Evolutionary conservation across 768 basidiomycete genomes (phyloP).

Genomic region (Amanita subjunquillea): DNA sequence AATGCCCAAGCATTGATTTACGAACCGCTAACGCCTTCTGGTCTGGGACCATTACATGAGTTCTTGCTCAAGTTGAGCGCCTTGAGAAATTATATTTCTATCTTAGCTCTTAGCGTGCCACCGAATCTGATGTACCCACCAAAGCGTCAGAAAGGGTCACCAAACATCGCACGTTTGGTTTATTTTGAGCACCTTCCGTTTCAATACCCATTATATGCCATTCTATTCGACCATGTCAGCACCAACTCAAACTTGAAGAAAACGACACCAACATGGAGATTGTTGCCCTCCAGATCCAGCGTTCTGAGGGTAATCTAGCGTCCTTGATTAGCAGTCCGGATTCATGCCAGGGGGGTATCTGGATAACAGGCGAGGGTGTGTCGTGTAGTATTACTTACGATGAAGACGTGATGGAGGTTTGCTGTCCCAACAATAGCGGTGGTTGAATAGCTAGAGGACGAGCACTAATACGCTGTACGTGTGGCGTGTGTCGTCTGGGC

Average conservation of each 20-base stretch:
- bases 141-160: constrained; percentile 81
- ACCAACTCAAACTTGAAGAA: not conserved
- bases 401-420: constrained; percentile 55
- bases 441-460: constrained; percentile 26
- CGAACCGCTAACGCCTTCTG: constrained; percentile 68
- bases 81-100: constrained; percentile 97
- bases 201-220: constrained; percentile 88
- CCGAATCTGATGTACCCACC: constrained; percentile 31
- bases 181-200: constrained; percentile 97
- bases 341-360: constrained; percentile 20
- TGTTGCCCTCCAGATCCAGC: constrained; percentile 87
- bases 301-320: constrained; percentile 77
- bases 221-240: constrained; percentile 23
- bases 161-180: constrained; percentile 75
- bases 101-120: not conserved
- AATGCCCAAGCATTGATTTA: not conserved
- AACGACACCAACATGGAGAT: constrained; percentile 58
- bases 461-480: constrained; percentile 46
- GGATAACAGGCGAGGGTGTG: constrained; percentile 19
- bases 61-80: constrained; percentile 91
- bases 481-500: constrained; percentile 76
- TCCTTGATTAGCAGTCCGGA: constrained; percentile 68
- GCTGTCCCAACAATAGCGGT: constrained; percentile 33
- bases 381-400: constrained; percentile 39
- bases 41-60: constrained; percentile 79